phyloP scores from a whole-genome alignment of 176 grass and related monocot genomes.

The Areca catechu region DNA sequence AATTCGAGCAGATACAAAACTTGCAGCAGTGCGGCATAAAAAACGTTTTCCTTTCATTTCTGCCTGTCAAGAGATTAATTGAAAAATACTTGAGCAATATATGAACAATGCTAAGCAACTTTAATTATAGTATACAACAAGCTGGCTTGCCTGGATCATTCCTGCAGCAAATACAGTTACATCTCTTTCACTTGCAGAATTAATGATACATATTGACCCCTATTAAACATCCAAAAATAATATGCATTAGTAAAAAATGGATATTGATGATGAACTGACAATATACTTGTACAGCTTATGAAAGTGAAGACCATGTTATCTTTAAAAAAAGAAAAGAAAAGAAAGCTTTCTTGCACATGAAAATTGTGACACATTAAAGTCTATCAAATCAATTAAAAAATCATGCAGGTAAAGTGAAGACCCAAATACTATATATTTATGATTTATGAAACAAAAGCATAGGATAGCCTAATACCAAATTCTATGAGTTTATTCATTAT shows the following conservation, averaged over 20 bases:
- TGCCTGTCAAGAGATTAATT: constrained; percentile 45
- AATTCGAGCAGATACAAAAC: constrained; percentile 94
- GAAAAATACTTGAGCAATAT: not conserved
- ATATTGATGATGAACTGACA: not conserved
- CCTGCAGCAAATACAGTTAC: constrained; percentile 85
- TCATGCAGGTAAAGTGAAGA: too few relatives aligned
- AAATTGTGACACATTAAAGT: too few relatives aligned
- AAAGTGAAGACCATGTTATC: too few relatives aligned
- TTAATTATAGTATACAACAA: not conserved
- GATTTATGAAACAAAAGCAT: too few relatives aligned
- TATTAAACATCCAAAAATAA: constrained; percentile 22
- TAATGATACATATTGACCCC: constrained; percentile 88
- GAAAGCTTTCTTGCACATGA: too few relatives aligned
- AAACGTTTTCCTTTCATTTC: constrained; percentile 80
- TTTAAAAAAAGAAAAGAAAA: too few relatives aligned
- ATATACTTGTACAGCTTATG: too few relatives aligned
- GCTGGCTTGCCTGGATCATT: constrained; percentile 71
- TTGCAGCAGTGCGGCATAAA: constrained; percentile 90
- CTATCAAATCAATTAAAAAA: too few relatives aligned
- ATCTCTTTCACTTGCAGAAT: constrained; percentile 83
- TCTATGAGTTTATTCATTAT: too few relatives aligned
- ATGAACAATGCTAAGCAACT: constrained; percentile 16
- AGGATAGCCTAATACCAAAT: too few relatives aligned
- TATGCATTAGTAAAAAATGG: constrained; percentile 14
- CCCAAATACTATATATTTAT: too few relatives aligned